A percentile compares a stretch with the other conserved stretches of the same genome.
Evolutionary conservation across 1,284 basidiomycete genomes (phyloP).

Genomic region (Meira miltonrushii): DNA sequence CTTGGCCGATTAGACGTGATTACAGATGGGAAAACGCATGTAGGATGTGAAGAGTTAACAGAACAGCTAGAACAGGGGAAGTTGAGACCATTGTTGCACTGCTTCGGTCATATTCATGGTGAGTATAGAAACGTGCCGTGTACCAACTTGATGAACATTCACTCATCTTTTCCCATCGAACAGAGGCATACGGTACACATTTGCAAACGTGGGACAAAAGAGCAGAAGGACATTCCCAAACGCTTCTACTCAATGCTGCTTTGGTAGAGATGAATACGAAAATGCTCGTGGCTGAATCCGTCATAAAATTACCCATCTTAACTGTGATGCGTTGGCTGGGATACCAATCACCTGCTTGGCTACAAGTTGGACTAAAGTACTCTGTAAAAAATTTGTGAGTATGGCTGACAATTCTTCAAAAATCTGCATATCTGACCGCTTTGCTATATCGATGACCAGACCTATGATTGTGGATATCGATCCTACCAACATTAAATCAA

Average conservation of each 20-base stretch:
- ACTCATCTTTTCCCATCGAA: not conserved
- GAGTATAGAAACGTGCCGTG: not conserved
- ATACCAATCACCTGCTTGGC: too few species aligned
- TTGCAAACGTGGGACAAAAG: conserved; percentile 6
- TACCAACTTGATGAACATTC: not conserved
- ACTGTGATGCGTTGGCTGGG: too few species aligned
- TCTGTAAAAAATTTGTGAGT: too few species aligned
- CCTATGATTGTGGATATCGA: too few species aligned
- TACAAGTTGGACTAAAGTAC: too few species aligned
- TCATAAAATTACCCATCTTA: too few species aligned
- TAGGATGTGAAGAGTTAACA: conserved; percentile 29
- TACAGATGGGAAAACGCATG: conserved; percentile 23
- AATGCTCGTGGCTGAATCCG: too few species aligned
- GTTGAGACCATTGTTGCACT: conserved; percentile 20
- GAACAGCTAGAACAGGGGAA: conserved; percentile 16
- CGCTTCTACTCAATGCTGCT: conserved; percentile 29
- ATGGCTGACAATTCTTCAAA: too few species aligned
- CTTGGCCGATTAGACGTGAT: conserved; percentile 12
- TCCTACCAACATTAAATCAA: too few species aligned
- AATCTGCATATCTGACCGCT: too few species aligned
- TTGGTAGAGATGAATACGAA: conserved; percentile 28
- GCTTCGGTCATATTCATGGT: conserved; percentile 34
- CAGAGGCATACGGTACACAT: conserved; percentile 14
- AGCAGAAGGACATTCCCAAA: not conserved
- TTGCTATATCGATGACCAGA: too few species aligned